Evolutionary conservation across 2,329 filamentous ascomycete species (phyloP).

Genomic region (Paecilomyces niveus): DNA sequence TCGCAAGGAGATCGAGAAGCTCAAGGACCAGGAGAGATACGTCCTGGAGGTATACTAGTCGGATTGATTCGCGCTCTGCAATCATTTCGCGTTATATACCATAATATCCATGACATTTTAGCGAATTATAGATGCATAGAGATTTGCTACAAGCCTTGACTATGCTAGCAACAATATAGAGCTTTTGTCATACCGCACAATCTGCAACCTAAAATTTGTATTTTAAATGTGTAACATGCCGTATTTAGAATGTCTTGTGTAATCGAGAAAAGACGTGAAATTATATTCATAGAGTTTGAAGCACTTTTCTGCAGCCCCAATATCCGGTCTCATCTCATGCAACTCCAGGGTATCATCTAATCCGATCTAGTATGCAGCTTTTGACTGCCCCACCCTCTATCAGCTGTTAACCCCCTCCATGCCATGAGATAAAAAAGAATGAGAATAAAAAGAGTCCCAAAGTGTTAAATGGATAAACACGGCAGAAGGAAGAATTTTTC

Average conservation of each 20-base stretch:
- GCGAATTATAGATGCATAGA: not conserved
- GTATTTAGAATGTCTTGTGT: not conserved
- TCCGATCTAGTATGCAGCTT: not conserved
- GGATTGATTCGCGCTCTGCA: not conserved
- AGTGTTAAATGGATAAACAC: not conserved
- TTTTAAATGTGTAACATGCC: not conserved
- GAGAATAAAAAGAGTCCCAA: not conserved
- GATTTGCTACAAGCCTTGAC: not conserved
- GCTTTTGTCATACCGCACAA: not conserved
- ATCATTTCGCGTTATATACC: not conserved
- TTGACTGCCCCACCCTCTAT: not conserved
- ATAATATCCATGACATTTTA: not conserved
- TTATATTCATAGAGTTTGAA: not conserved
- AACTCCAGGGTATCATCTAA: not conserved
- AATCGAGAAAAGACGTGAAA: not conserved
- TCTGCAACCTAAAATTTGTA: not conserved
- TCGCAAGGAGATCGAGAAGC: conserved; percentile 85
- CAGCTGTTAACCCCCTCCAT: not conserved
- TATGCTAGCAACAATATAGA: not conserved
- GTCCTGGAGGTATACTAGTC: conserved; percentile 90
- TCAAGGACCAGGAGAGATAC: conserved; percentile 93
- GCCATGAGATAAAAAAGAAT: not conserved
- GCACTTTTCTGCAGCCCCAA: not conserved
- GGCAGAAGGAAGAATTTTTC: not conserved
- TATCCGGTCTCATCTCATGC: not conserved